Base-by-base conservation (phyloP, 176 grass and related monocot genomes). In the Juncus inflexus region DNA sequence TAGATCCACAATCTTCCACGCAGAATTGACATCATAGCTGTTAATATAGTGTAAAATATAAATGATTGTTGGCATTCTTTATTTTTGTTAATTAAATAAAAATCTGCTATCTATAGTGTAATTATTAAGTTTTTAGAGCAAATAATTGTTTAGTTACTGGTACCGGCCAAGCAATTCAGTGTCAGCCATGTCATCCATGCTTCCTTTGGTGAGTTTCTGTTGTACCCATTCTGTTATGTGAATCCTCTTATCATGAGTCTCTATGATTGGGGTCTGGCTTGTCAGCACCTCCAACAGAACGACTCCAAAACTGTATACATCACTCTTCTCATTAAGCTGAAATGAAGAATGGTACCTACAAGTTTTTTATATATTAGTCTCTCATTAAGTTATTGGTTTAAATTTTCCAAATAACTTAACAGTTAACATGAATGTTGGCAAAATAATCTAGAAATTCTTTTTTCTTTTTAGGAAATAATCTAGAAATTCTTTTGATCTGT, bases 261-360 rank as follows among this genome's bases (percentile, higher is more conserved):
- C 19, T 28, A 40, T 2, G 35, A 50, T 62, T 11, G 72, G 72
- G 52, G 58, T 15, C 41, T 74, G 15, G 11, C 12, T 59, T 7
- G 59, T 63, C 50, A 50, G 43, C 42, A 63, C 15, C 19, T 28
- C 19, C 19, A 28, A 28, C 19, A 28, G 0, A 28, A 28, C 19
- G 19, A 28, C 19, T 28, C 19, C 19, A 28, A 28, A 28, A 28
- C 19, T 28, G 19, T 28, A 28, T 28, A 28, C 19, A 28, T 28
- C 71, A 40, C 71, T 74, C 71, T 74, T 74, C 4, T 50, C 41
- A 53, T 50, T 74, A 7, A 74, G 40, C 9, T 38, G 36, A 3
- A 7, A 50, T 5, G 56, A 37, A 15, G 7, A n/a, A 6, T 52
- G 15, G 42, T 63, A 74, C 71, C 71, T 74, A n/a, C 35, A 62